Conservation (phyloP, 116 monocot species). For the Phalaenopsis hybrid region DNA sequence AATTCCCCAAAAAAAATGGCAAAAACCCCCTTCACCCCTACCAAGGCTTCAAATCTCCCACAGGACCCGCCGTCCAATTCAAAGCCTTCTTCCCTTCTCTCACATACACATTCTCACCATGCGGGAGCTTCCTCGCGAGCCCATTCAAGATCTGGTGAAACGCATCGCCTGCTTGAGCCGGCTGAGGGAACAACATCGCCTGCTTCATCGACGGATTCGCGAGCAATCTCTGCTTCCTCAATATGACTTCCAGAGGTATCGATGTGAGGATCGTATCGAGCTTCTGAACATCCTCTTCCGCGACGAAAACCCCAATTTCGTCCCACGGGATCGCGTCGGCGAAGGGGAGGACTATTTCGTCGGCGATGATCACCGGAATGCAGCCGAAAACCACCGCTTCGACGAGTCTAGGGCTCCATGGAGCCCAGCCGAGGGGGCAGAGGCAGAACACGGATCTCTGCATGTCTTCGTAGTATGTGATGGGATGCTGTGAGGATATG, state of each 20-base stretch:
- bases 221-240: constrained; percentile 73
- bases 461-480: constrained; percentile 92
- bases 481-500: constrained; percentile 76
- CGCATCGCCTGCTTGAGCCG: constrained; percentile 66
- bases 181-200: constrained; percentile 86
- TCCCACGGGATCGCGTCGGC: constrained; percentile 91
- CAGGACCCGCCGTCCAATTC: constrained; percentile 75
- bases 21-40: constrained; percentile 15
- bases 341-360: constrained; percentile 79
- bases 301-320: constrained; percentile 78
- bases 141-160: constrained; percentile 91
- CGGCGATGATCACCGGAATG: constrained; percentile 84
- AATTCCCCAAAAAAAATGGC: too few relatives aligned
- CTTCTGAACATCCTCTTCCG: constrained; percentile 68
- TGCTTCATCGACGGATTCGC: constrained; percentile 94
- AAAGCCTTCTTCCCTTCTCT: constrained; percentile 42
- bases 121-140: constrained; percentile 78
- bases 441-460: constrained; percentile 82
- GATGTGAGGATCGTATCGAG: constrained; percentile 74
- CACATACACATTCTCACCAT: constrained; percentile 36
- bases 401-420: constrained; percentile 80
- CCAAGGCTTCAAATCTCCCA: constrained; percentile 69
- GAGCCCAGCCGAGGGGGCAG: constrained; percentile 88
- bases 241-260: constrained; percentile 52
- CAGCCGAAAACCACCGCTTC: constrained; percentile 80